Percentiles rank a stretch among this genome's conserved stretches.
These are phyloP conservation scores for Somion occarium DNA, from an alignment of 1,284 basidiomycete species.

Conservation along the genomic window DNA sequence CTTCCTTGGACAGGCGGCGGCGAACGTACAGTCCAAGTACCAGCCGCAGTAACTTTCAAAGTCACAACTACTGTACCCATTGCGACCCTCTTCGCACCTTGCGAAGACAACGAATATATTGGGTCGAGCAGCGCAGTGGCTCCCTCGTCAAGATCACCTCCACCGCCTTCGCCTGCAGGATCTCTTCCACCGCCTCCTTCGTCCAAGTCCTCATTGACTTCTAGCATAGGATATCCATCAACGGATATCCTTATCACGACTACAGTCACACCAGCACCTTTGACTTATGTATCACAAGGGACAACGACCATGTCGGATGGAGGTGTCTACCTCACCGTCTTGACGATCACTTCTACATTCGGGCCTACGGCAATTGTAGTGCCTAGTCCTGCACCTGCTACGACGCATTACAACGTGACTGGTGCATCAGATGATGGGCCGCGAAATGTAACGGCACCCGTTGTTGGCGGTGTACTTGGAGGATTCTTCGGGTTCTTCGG, in stretches of 20 bases:
- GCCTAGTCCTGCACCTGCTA: slow-evolving; percentile 3
- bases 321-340: slow-evolving; percentile 11
- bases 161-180: slow-evolving; percentile 1
- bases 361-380: slow-evolving; percentile 12
- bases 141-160: slow-evolving; percentile 3
- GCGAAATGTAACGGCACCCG: slow-evolving; percentile 16
- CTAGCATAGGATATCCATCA: slow-evolving; percentile 7
- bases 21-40: slow-evolving; percentile 17
- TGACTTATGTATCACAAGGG: slow-evolving; percentile 2
- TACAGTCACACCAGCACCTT: slow-evolving; percentile 10
- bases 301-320: slow-evolving; percentile 19
- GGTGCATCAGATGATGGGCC: not conserved
- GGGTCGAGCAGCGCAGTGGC: too few relatives aligned
- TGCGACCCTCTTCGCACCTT: slow-evolving; percentile 22
- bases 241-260: slow-evolving; percentile 5
- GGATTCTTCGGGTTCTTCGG: slow-evolving; percentile 26
- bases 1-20: slow-evolving; percentile 18
- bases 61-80: slow-evolving; percentile 16
- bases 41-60: slow-evolving; percentile 14
- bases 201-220: slow-evolving; percentile 1
- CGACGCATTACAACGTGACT: not conserved
- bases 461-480: slow-evolving; percentile 24
- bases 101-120: slow-evolving; percentile 11
- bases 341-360: slow-evolving; percentile 17
- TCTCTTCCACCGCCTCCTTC: slow-evolving; percentile 1